Evolutionary conservation across 1,139 yeast species (phyloP), one percentile per base, ranked within the genome.

Genomic region (Yamadazyma spencermartinsiae): DNA sequence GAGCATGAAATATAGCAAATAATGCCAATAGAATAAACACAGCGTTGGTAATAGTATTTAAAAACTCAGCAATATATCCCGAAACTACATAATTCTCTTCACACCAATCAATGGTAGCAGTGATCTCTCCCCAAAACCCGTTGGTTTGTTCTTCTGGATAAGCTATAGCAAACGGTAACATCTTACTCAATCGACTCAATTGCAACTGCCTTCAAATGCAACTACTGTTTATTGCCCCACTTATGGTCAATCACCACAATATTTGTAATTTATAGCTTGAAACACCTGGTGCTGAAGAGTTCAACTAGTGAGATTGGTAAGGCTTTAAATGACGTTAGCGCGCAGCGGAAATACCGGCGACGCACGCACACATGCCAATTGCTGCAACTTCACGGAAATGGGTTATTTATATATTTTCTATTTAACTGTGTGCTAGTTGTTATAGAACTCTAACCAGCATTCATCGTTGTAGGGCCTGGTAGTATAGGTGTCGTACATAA

Each of bases 91-190:
- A 89, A 64, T 89, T 90, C 58, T 89, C 97, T 61, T 89, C 97
- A 63, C 97, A 89, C 97, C 97, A 89, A 56, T 89, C 97, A 38
- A 89, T 89, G 21, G 96, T 87, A 23, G 95, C 68, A 4, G 76
- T 70, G 9, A 74, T 73, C n/a, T 54, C 50, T 2, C 78, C 78
- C 78, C 78, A 72, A 50, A 50, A 72, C 9, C 78, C 78, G 33
- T 61, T 44, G 18, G 43, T 35, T 43, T 66, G 71, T 44, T 72
- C 77, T 18, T 69, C 68, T 0, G 77, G 76, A 43, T 72, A 72
- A 4, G 70, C 68, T 36, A 61, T 52, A 19, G 75, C 75, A 58
- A 71, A 71, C n/a, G 76, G 76, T 40, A 71, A 60, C 76, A 71
- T 71, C 11, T 19, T 19, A 19, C 21, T 19, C 21, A 19, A 19